These are phyloP conservation scores for Salix exigua DNA, from an alignment of 345 rosid species.

Conservation along the genomic window DNA sequence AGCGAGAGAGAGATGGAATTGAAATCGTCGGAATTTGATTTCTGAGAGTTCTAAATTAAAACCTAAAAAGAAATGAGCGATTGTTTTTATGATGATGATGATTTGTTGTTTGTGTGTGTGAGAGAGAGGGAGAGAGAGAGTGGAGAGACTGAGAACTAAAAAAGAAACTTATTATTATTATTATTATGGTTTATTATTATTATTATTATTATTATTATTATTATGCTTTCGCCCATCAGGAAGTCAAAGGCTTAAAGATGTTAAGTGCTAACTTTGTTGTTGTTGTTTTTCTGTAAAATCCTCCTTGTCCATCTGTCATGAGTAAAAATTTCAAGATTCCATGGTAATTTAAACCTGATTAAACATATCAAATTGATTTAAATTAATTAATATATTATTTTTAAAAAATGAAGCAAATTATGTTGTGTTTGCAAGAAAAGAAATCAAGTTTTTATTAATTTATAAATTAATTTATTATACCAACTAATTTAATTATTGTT, in stretches of 20 bases:
- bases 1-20: background rate
- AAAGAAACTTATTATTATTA: background rate
- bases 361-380: too few species aligned
- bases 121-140: background rate
- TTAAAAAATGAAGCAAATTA: too few species aligned
- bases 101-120: background rate
- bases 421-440: too few species aligned
- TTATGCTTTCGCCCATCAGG: background rate
- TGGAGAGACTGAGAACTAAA: background rate
- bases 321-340: too few species aligned
- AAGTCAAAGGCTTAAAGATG: slow-evolving; percentile 10
- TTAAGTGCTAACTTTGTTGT: background rate
- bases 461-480: too few species aligned
- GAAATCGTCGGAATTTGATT: background rate
- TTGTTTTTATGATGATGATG: background rate
- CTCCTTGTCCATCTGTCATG: background rate
- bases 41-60: background rate
- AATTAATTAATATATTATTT: too few species aligned
- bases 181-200: background rate
- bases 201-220: background rate
- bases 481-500: too few species aligned
- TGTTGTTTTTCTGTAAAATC: background rate
- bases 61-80: background rate
- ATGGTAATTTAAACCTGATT: too few species aligned
- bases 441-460: too few species aligned